A percentile compares a stretch with the other conserved stretches of the same genome.
Conservation (phyloP, 2,329 filamentous ascomycete species). For the Mycosphaerella arachidis region DNA sequence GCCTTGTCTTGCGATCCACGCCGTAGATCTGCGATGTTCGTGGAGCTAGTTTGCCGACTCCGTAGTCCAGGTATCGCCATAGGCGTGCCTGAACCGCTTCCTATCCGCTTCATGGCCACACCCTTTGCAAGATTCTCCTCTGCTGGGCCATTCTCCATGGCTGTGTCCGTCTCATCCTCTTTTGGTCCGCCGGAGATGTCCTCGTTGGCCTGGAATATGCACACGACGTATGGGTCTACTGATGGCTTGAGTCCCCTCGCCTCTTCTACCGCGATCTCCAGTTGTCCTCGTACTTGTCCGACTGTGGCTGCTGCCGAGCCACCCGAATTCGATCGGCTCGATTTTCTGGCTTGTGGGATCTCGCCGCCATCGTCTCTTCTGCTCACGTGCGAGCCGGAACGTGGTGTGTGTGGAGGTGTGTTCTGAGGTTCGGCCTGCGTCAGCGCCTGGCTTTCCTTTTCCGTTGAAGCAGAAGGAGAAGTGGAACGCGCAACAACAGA, state of each 20-base stretch:
- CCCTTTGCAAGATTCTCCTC: conserved; percentile 53
- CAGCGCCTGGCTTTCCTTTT: conserved; percentile 67
- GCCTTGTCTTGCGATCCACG: conserved; percentile 44
- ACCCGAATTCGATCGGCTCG: conserved; percentile 32
- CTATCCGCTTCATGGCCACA: conserved; percentile 52
- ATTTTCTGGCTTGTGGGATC: conserved; percentile 33
- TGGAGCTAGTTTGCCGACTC: conserved; percentile 94
- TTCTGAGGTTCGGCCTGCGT: conserved; percentile 80
- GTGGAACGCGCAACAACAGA: conserved; percentile 45
- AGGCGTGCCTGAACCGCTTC: conserved; percentile 74
- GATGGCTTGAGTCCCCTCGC: conserved; percentile 76
- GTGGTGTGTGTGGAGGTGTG: conserved; percentile 83
- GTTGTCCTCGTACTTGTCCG: conserved; percentile 73
- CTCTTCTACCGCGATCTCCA: conserved; percentile 84
- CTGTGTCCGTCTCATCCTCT: conserved; percentile 48
- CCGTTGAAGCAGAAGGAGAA: conserved; percentile 49
- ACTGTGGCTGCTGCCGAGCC: conserved; percentile 51
- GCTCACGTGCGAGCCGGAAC: conserved; percentile 70
- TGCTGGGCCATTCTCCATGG: conserved; percentile 32
- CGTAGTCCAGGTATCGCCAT: conserved; percentile 91
- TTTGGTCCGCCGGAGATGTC: conserved; percentile 85
- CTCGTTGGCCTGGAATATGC: conserved; percentile 94
- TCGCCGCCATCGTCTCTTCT: conserved; percentile 29
- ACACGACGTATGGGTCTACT: conserved; percentile 89
- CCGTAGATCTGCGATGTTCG: conserved; percentile 66